Evolutionary conservation across 148 eudicot genomes (phyloP), one percentile per base, ranked within the genome.

Genomic region (Heliamphora exappendiculata): DNA sequence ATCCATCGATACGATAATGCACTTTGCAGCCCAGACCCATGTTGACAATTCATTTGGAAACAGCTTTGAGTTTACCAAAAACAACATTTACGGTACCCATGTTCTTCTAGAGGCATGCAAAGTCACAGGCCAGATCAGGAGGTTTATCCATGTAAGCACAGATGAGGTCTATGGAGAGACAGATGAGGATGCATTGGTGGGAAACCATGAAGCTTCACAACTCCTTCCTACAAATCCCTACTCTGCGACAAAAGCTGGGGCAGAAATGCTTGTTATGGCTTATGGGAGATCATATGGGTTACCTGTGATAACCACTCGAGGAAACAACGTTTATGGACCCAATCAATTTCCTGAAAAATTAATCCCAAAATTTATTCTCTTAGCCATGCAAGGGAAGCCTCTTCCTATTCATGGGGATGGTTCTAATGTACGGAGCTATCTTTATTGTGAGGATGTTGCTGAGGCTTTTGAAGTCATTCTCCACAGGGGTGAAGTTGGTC

Each of bases 191-290:
- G 92, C 92, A n/a, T 84, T 85, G 68, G 92, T 89, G 10, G 92
- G 92, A 42, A 87, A 89, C 74, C 92, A 89, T 62, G 92, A 89
- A 78, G 89, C 91, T 69, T 89, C 91, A 47, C 91, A 89, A 50
- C 85, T 89, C 62, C 88, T 89, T 54, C 91, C 91, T 17, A 85
- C 91, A 26, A 88, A 88, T 36, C 91, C 91, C 0, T 85, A 88
- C 74, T 85, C 91, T 19, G 91, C 91, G 17, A 88, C 91, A 47
- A 88, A 88, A 82, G 88, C 91, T 36, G 91, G 90, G 67, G 90
- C 90, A 11, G 90, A 87, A 78, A 87, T 87, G 90, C 88, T 87
- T 87, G 90, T 85, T 63, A 88, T 88, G 91, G 91, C 91, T 67
- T 88, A 88, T 80, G 91, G 87, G 17, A 85, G 91, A 72, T 88